Conservation (phyloP, 345 rosid genomes). For the Eucalyptus pauciflora region DNA sequence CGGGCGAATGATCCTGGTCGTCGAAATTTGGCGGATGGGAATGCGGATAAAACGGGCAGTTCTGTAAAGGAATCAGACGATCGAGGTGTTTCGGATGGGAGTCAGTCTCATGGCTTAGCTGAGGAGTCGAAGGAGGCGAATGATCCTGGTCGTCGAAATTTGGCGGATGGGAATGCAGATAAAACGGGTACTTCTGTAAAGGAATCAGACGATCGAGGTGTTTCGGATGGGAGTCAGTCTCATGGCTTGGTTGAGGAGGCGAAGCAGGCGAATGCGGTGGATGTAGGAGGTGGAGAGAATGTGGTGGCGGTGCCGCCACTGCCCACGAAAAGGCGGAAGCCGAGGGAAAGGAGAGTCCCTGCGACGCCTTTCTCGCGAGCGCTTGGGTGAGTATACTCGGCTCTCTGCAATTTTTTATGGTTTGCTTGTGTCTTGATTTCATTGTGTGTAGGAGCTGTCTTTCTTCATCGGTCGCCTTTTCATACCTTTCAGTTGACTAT, state of each 20-base stretch:
- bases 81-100: background rate
- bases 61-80: background rate
- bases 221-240: background rate
- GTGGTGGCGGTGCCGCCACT: background rate
- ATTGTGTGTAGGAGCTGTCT: background rate
- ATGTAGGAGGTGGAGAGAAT: constrained; percentile 3
- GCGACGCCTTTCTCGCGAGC: constrained; percentile 87
- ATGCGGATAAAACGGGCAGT: background rate
- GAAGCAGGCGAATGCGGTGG: background rate
- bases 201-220: background rate
- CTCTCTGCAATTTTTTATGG: background rate
- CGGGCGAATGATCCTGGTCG: background rate
- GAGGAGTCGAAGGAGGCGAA: background rate
- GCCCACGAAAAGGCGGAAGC: constrained; percentile 52
- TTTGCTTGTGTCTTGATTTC: background rate
- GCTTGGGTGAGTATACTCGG: constrained; percentile 41
- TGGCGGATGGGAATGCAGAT: background rate
- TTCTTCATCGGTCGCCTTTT: background rate
- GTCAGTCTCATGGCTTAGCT: constrained; percentile 5
- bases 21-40: background rate
- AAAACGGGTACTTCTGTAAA: background rate
- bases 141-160: background rate
- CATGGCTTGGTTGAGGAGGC: constrained; percentile 2
- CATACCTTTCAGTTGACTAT: background rate
- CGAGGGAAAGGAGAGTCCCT: constrained; percentile 86